Percentiles rank a stretch among this genome's conserved stretches.
Evolutionary conservation across 495 filamentous ascomycete genomes (phyloP).

Genomic region (Thermochaetoides thermophila): DNA sequence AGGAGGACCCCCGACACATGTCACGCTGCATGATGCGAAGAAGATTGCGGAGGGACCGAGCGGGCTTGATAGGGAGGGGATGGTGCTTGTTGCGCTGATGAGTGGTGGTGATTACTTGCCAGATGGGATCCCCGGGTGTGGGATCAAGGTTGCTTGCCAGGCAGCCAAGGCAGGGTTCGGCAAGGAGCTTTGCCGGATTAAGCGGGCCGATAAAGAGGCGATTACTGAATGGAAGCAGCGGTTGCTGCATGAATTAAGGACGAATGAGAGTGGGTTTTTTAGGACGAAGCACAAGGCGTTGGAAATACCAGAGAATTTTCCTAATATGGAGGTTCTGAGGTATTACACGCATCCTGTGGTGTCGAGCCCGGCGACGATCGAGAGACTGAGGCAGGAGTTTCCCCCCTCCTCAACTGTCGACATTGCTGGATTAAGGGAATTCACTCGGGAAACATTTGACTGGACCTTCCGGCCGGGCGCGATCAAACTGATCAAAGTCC

Average conservation of each 20-base stretch:
- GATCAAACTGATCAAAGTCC: conserved; percentile 64
- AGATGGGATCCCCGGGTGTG: conserved; percentile 75
- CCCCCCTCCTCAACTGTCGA: conserved; percentile 55
- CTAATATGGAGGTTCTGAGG: conserved; percentile 58
- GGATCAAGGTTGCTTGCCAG: conserved; percentile 73
- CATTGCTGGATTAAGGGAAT: conserved; percentile 49
- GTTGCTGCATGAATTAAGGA: conserved; percentile 58
- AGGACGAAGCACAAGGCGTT: conserved; percentile 56
- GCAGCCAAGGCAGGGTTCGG: conserved; percentile 86
- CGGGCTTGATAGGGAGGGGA: conserved; percentile 66
- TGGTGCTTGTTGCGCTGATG: conserved; percentile 91
- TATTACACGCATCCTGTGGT: conserved; percentile 81
- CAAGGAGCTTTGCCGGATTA: conserved; percentile 49
- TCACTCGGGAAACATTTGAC: conserved; percentile 66
- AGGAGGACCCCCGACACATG: conserved; percentile 61
- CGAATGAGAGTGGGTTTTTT: conserved; percentile 78
- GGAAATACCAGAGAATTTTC: conserved; percentile 67
- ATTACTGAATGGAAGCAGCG: conserved; percentile 60
- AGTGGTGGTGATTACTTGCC: conserved; percentile 93
- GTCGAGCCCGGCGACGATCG: conserved; percentile 45
- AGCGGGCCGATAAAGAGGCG: conserved; percentile 33
- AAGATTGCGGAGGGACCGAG: conserved; percentile 35
- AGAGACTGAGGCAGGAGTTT: conserved; percentile 38
- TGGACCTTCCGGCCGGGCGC: conserved; percentile 70
- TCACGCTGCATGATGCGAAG: conserved; percentile 53